Percentiles rank a stretch among this genome's conserved stretches.
Conservation (phyloP, 495 filamentous ascomycete species). For the Polyplosphaeria fusca region DNA sequence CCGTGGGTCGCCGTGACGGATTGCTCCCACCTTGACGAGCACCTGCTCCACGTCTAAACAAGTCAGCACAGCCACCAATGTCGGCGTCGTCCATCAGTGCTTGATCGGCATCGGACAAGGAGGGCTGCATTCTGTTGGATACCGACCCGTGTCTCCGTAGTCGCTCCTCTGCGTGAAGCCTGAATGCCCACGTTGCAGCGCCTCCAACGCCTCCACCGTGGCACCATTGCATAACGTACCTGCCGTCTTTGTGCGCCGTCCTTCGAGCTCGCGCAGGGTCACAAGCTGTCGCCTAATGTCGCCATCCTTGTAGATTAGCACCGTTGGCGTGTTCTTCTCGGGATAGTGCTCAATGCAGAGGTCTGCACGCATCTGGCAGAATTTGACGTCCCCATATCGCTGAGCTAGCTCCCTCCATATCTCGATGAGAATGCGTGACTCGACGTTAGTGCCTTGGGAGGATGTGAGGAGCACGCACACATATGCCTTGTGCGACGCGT, state of each 20-base stretch:
- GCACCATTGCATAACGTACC: too few species aligned
- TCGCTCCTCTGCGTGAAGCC: too few species aligned
- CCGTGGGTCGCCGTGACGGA: conserved; percentile 72
- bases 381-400: conserved; percentile 91
- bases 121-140: too few species aligned
- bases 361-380: conserved; percentile 89
- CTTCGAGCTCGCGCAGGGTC: conserved; percentile 74
- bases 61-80: conserved; percentile 4
- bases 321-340: conserved; percentile 89
- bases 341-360: conserved; percentile 97
- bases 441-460: conserved; percentile 68
- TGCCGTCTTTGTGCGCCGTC: conserved; percentile 62
- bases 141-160: too few species aligned
- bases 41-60: conserved; percentile 64
- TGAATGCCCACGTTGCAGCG: background rate
- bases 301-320: conserved; percentile 85
- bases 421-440: conserved; percentile 76
- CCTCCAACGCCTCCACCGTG: too few species aligned
- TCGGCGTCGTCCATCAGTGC: too few species aligned
- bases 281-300: conserved; percentile 88
- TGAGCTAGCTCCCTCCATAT: conserved; percentile 81
- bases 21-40: conserved; percentile 75
- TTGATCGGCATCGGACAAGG: too few species aligned
- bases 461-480: conserved; percentile 88
- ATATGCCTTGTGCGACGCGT: conserved; percentile 67